Conservation (phyloP, 768 basidiomycete genomes). For the Amanita molliuscula region DNA sequence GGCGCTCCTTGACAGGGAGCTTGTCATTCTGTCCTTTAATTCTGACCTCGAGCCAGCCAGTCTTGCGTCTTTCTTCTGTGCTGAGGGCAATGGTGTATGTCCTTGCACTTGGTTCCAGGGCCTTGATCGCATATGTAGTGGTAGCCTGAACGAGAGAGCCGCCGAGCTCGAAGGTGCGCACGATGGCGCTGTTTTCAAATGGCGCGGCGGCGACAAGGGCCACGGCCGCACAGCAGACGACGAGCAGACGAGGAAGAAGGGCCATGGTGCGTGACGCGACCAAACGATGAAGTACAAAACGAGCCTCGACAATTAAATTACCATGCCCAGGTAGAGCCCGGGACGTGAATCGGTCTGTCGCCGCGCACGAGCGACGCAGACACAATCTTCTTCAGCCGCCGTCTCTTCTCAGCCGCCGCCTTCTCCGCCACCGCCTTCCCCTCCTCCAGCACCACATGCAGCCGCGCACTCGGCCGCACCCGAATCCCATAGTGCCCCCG, state of each 20-base stretch:
- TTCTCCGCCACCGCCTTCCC: constrained; percentile 70
- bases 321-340: constrained; percentile 70
- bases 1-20: constrained; percentile 41
- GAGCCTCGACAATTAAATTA: constrained; percentile 37
- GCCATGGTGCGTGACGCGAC: constrained; percentile 32
- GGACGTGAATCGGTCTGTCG: constrained; percentile 69
- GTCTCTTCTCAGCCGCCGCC: constrained; percentile 48
- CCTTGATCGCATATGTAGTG: constrained; percentile 79
- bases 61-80: constrained; percentile 49
- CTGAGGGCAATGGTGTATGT: constrained; percentile 63
- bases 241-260: constrained; percentile 35
- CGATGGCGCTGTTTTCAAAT: constrained; percentile 85
- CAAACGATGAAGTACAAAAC: constrained; percentile 41
- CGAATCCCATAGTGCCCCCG: constrained; percentile 74
- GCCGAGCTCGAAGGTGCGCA: constrained; percentile 82
- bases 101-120: constrained; percentile 48
- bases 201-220: constrained; percentile 26
- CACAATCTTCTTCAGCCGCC: constrained; percentile 66
- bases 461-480: constrained; percentile 60
- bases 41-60: constrained; percentile 73
- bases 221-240: constrained; percentile 21
- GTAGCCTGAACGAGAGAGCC: constrained; percentile 83
- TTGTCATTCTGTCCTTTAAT: constrained; percentile 57
- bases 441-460: constrained; percentile 71
- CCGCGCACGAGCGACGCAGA: constrained; percentile 76